phyloP scores from a whole-genome alignment of 768 basidiomycete genomes.

The Thelephora aurantiotincta region DNA sequence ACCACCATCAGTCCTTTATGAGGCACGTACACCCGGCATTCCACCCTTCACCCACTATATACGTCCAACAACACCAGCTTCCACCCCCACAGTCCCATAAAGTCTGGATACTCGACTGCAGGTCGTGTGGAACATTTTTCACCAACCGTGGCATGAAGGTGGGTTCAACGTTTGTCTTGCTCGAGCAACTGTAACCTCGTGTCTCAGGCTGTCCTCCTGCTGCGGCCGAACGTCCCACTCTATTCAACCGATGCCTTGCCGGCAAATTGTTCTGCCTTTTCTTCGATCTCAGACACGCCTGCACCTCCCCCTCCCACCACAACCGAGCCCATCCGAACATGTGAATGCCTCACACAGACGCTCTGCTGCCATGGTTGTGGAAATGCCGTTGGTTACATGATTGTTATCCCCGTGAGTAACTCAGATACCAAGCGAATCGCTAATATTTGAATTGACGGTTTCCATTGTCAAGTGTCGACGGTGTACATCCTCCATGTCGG shows the following conservation, averaged over 20 bases:
- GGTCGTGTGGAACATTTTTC: conserved; percentile 55
- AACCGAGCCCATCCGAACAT: conserved; percentile 40
- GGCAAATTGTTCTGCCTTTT: conserved; percentile 58
- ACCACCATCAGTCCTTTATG: background rate
- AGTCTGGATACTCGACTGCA: conserved; percentile 75
- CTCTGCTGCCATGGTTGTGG: conserved; percentile 76
- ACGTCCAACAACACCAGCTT: conserved; percentile 24
- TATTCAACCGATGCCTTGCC: conserved; percentile 77
- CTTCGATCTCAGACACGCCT: conserved; percentile 21
- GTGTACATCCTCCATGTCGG: conserved; percentile 59
- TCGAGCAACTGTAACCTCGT: background rate
- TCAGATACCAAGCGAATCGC: conserved; percentile 2
- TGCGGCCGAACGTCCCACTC: conserved; percentile 67
- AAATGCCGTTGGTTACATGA: conserved; percentile 62
- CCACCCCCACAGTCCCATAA: conserved; percentile 29
- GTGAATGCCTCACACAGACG: conserved; percentile 75
- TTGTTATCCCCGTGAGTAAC: conserved; percentile 46
- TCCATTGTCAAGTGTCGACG: conserved; percentile 35
- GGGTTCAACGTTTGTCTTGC: conserved; percentile 9
- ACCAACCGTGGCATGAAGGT: conserved; percentile 84
- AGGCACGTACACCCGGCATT: background rate
- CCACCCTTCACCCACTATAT: conserved; percentile 13
- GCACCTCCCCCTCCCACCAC: conserved; percentile 10
- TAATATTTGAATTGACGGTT: conserved; percentile 4
- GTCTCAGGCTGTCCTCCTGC: conserved; percentile 63